phyloP scores from a whole-genome alignment of 1,139 yeast genomes.

The Martiniozyma asiatica region DNA sequence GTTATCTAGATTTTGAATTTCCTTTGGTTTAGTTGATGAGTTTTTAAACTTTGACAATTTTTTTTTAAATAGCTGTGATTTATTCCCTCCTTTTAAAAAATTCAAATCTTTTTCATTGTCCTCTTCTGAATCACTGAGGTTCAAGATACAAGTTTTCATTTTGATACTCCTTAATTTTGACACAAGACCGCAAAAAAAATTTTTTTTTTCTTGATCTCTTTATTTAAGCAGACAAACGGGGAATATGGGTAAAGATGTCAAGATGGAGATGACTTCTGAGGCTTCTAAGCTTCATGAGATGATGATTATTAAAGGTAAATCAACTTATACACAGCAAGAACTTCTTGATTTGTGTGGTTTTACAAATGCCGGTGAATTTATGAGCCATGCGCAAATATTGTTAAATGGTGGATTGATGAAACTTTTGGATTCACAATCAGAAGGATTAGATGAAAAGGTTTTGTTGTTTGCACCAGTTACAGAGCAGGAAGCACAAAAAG shows the following conservation, averaged over 20 bases:
- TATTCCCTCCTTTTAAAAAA: too few species aligned
- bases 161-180: background rate
- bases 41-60: too few species aligned
- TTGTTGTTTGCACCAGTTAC: constrained; percentile 66
- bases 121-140: constrained; percentile 3
- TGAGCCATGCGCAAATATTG: constrained; percentile 54
- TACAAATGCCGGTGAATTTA: constrained; percentile 29
- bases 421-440: constrained; percentile 42
- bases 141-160: constrained; percentile 2
- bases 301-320: constrained; percentile 41
- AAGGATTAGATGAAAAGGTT: constrained; percentile 31
- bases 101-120: constrained; percentile 1
- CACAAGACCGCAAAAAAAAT: background rate
- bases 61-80: background rate
- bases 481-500: constrained; percentile 54
- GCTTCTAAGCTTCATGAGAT: constrained; percentile 46
- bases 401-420: constrained; percentile 56
- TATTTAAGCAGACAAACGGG: too few species aligned
- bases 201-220: too few species aligned
- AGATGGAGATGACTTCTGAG: constrained; percentile 27
- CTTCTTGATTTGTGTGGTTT: constrained; percentile 32
- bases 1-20: too few species aligned
- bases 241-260: constrained; percentile 1
- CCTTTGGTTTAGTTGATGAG: too few species aligned
- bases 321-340: constrained; percentile 48